Evolutionary conservation across 768 basidiomycete species (phyloP), one percentile per base, ranked within the genome.

Genomic region (Trametopsis cervina): DNA sequence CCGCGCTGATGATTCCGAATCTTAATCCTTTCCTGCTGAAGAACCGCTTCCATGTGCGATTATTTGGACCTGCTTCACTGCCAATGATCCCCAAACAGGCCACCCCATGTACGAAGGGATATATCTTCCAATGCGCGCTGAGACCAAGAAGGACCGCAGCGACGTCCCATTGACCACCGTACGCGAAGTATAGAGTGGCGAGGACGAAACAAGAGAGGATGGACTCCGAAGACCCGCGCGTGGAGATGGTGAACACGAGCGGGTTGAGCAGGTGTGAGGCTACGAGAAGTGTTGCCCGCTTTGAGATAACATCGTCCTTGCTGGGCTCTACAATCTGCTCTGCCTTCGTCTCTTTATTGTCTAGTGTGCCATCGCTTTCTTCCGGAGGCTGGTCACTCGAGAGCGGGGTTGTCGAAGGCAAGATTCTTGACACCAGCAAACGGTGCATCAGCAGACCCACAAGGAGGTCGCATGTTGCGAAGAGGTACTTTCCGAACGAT

Each of bases 71-170:
- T 2, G 41, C 43, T 33, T 55, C 56, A 9, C 50, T 35, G 4
- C 65, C 64, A 41, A 85, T 65, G 37, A 76, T 71, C 0, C 80
- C 77, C 47, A 92, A 66, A 51, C 89, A 82, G 29, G 81, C 77
- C n/a, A 85, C 75, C 0, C 85, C 89, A 62, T 97, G 97, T 47
- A 99, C 79, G 54, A 94, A 72, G 0, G 96, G 96, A 60, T 96
- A 98, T 47, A 99, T 89, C 68, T 99, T 99, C 89, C 92, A 95
- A 58, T 97, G 93, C 0, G 91, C 83, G 52, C 88, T 83, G 35
- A 92, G 56, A 1, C 92, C 96, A 18, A 94, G 72, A 47, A 84
- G 59, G 4, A 89, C 55, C 0, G 90, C 93, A 0, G 90, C 80
- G 2, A 64, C 52, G 42, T 76, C 72, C 81, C 87, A 86, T 38